phyloP scores from a whole-genome alignment of 352 stramenopile genomes.

The Globisporangium iwayamae region DNA sequence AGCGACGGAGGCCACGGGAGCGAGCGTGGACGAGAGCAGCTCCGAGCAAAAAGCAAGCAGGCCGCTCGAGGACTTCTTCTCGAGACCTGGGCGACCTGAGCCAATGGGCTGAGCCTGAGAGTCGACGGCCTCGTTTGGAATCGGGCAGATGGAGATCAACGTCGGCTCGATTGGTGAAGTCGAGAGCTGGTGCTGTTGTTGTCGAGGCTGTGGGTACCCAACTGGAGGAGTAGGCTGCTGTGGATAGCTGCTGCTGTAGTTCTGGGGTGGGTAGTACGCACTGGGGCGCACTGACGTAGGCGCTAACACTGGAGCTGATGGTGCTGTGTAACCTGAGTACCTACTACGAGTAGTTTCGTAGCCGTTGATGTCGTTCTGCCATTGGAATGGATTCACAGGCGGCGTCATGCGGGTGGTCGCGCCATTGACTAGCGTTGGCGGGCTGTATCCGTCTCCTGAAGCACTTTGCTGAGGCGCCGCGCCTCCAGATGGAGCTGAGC shows the following conservation, averaged over 20 bases:
- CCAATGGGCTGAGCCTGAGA: constrained; percentile 3
- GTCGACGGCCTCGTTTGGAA: not conserved
- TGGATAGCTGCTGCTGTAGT: not conserved
- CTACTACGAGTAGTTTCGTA: not conserved
- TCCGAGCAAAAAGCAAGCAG: constrained; percentile 46
- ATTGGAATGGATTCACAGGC: constrained; percentile 7
- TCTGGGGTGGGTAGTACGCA: constrained; percentile 1
- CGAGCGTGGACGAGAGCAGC: constrained; percentile 28
- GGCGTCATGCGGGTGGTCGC: not conserved
- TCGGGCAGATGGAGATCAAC: constrained; percentile 7
- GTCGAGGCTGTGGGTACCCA: not conserved
- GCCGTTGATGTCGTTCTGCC: not conserved
- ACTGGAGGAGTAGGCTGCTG: not conserved
- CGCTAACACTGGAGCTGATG: not conserved
- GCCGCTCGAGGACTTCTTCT: constrained; percentile 24
- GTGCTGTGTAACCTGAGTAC: not conserved
- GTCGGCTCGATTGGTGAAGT: not conserved
- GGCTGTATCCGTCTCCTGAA: too few relatives aligned
- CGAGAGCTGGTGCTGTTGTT: not conserved
- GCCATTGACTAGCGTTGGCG: not conserved
- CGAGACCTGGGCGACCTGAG: not conserved
- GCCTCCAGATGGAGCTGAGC: not conserved
- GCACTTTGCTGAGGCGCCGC: not conserved
- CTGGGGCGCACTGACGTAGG: not conserved
- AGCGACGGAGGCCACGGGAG: constrained; percentile 3